phyloP scores from a whole-genome alignment of 2,329 filamentous ascomycete species.

The Pseudopyrenochaeta lycopersici region DNA sequence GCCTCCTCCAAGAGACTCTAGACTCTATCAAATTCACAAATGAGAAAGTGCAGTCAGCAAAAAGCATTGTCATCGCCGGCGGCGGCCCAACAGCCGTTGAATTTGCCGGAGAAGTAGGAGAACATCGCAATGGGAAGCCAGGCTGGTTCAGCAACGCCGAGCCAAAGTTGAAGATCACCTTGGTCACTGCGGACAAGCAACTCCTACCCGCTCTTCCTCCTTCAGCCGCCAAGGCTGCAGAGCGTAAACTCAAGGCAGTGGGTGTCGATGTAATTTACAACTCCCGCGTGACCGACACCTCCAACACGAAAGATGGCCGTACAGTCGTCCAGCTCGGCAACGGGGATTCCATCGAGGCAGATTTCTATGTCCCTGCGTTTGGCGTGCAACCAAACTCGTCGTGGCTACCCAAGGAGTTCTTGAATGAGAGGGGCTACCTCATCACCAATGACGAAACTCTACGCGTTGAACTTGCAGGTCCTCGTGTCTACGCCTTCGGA shows the following conservation, averaged over 20 bases:
- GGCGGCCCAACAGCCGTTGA: constrained; percentile 61
- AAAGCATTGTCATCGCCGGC: constrained; percentile 58
- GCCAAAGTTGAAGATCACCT: constrained; percentile 53
- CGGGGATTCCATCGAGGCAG: constrained; percentile 57
- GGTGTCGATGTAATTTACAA: constrained; percentile 58
- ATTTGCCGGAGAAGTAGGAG: constrained; percentile 59
- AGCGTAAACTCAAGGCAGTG: constrained; percentile 56
- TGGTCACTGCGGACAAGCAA: constrained; percentile 53
- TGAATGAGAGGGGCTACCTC: constrained; percentile 59
- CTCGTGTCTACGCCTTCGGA: constrained; percentile 59
- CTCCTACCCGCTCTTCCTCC: constrained; percentile 55
- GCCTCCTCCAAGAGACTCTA: constrained; percentile 29
- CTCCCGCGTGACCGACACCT: constrained; percentile 40
- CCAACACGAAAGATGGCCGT: constrained; percentile 46
- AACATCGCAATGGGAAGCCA: constrained; percentile 51
- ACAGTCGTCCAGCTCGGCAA: constrained; percentile 51
- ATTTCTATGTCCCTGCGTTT: constrained; percentile 63
- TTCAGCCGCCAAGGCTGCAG: constrained; percentile 53
- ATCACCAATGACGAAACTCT: constrained; percentile 56
- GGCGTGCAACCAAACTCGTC: constrained; percentile 63
- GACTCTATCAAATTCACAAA: constrained; percentile 49
- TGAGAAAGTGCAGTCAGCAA: constrained; percentile 46
- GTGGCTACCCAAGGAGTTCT: constrained; percentile 59
- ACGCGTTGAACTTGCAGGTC: constrained; percentile 55
- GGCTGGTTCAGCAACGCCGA: constrained; percentile 45